Evolutionary conservation across 495 filamentous ascomycete genomes (phyloP).

Genomic region (Xylaria longipes): DNA sequence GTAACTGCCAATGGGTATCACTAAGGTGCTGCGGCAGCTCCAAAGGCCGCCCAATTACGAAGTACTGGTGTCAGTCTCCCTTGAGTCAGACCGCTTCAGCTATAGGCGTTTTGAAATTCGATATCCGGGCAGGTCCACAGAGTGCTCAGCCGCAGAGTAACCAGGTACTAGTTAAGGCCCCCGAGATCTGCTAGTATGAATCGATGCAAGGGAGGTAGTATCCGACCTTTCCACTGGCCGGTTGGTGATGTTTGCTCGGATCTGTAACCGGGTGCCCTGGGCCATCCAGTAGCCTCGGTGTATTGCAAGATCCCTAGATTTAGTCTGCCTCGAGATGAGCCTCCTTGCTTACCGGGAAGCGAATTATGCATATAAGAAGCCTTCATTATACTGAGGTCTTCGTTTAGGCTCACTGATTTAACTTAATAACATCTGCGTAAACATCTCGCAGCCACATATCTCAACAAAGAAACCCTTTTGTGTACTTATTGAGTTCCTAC

Average conservation of each 20-base stretch:
- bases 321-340: constrained; percentile 1
- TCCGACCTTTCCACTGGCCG: neutral
- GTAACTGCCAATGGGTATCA: constrained; percentile 2
- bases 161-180: neutral
- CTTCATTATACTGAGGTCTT: neutral
- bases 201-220: neutral
- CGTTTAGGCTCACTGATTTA: neutral
- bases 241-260: neutral
- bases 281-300: neutral
- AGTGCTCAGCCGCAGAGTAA: neutral
- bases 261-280: neutral
- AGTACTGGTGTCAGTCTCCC: neutral
- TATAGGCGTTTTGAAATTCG: neutral
- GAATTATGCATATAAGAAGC: neutral
- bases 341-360: neutral
- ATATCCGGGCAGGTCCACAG: neutral
- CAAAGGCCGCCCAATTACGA: neutral
- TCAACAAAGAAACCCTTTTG: neutral
- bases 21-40: neutral
- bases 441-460: neutral
- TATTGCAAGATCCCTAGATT: neutral
- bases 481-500: neutral
- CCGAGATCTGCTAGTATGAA: neutral
- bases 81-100: neutral
- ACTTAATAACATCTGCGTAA: neutral